Evolutionary conservation across 106 monocot species (phyloP), one percentile per base, ranked within the genome.

Genomic region (Iris macrosiphon): DNA sequence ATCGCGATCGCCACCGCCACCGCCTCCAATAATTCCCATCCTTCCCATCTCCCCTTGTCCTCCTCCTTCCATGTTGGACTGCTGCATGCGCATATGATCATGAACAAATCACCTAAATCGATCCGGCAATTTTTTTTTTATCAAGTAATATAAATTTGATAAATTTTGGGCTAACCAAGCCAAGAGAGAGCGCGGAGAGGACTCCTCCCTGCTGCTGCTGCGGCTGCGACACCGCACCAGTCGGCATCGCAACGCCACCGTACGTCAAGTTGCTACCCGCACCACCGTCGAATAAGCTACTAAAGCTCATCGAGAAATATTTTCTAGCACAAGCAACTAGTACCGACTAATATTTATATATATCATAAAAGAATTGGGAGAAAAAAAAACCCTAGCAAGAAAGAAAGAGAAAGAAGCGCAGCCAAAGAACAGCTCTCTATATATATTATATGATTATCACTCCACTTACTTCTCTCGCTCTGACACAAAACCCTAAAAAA

Each of bases 321-420:
- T 10, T 20, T 17, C 32, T 15, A 31, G 31, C 15, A 6, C 5
- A 14, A 54, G 34, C 31, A 35, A 10, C 16, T 16, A 26, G 8
- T 33, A 9, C 51, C 51, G 30, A 30, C 9, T 15, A 57, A 18
- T n/a, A 39, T 24, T 22, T 16, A 1, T 38, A 39, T 15, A 24
- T 57, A 25, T 23, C 14, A 34, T 10, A 31, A 19, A 17, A 14
- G 33, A 7, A 2, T 4, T 12, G 2, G 1, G 14, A 13, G 3
- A 32, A 56, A 38, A 19, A 9, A 39, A 24, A 14, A 25, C 8
- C 12, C 37, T 15, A 39, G 56, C 38, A 35, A 57, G 56, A 57
- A 40, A 57, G 56, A 57, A 56, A 39, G 53, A 53, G 53, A 53
- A 53, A 53, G 53, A 53, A 54, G 33, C 27, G 34, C 31, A 35